Conservation (phyloP, 1,139 yeast species). For the Candida sp. region DNA sequence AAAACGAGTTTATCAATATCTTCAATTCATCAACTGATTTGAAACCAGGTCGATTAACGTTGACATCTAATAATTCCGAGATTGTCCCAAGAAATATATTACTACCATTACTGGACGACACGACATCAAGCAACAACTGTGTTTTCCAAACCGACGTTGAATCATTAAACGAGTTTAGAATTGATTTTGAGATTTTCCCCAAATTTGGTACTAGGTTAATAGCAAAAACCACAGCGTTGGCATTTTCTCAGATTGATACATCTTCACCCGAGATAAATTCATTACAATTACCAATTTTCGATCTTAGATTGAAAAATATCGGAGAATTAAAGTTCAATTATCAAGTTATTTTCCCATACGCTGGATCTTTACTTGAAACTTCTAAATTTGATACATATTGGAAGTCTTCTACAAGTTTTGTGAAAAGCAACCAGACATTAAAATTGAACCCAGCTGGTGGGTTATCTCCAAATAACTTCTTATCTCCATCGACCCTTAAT, state of each 20-base stretch:
- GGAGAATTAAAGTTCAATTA: conserved; percentile 79
- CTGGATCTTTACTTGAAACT: conserved; percentile 82
- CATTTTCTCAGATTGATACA: conserved; percentile 45
- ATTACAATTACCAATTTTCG: conserved; percentile 73
- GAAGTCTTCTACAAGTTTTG: conserved; percentile 71
- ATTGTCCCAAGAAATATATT: conserved; percentile 84
- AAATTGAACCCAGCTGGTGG: conserved; percentile 39
- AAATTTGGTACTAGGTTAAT: conserved; percentile 90
- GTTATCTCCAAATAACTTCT: conserved; percentile 39
- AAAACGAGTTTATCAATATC: conserved; percentile 50
- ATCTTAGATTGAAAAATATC: conserved; percentile 73
- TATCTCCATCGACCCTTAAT: conserved; percentile 23
- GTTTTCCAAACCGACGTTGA: conserved; percentile 86
- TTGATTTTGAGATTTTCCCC: conserved; percentile 91
- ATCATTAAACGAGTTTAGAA: conserved; percentile 58
- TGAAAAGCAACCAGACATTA: conserved; percentile 27
- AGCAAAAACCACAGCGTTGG: conserved; percentile 82
- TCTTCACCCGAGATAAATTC: conserved; percentile 46
- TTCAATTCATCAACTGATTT: conserved; percentile 42
- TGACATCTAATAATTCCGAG: conserved; percentile 67
- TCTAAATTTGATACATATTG: conserved; percentile 95
- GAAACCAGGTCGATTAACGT: conserved; percentile 61
- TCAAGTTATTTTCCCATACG: conserved; percentile 86
- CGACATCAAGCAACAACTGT: conserved; percentile 50
- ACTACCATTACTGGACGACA: conserved; percentile 73